Conservation (phyloP, 305 asterid species). For the Plantago rigida region DNA sequence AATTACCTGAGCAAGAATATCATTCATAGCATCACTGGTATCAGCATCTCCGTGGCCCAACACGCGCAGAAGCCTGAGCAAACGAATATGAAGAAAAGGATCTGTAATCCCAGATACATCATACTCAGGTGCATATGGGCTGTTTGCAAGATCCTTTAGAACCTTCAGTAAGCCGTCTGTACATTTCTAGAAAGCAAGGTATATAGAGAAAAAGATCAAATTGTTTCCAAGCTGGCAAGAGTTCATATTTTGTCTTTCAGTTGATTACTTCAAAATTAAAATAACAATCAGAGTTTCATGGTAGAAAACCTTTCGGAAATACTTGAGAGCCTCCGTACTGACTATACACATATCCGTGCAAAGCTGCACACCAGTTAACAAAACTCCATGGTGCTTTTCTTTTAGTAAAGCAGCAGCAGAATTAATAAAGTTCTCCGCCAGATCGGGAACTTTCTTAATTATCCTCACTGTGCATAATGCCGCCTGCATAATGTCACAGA, state of each 20-base stretch:
- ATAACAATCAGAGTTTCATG: too few relatives aligned
- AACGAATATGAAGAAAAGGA: constrained; percentile 82
- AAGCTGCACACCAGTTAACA: constrained; percentile 87
- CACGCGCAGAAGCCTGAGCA: constrained; percentile 69
- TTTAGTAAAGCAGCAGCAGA: constrained; percentile 71
- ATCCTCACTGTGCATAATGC: constrained; percentile 90
- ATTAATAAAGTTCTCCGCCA: constrained; percentile 80
- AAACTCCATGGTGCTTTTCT: constrained; percentile 97
- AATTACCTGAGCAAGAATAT: constrained; percentile 91
- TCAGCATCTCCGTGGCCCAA: constrained; percentile 90
- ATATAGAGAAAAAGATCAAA: constrained; percentile 11
- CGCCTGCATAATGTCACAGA: constrained; percentile 54
- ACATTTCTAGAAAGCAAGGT: constrained; percentile 60
- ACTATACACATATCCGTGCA: constrained; percentile 72
- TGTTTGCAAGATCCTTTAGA: constrained; percentile 80
- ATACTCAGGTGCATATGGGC: constrained; percentile 90
- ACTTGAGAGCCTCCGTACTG: constrained; percentile 76
- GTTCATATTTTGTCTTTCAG: too few relatives aligned
- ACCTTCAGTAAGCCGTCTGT: constrained; percentile 81
- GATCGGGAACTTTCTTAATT: constrained; percentile 90
- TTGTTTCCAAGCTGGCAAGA: constrained; percentile 5
- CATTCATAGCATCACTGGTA: constrained; percentile 92
- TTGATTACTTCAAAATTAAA: too few relatives aligned
- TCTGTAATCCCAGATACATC: constrained; percentile 89
- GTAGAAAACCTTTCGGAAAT: constrained; percentile 58